Conservation (phyloP, 2,329 filamentous ascomycete species). For the Stylonectria norvegica region DNA sequence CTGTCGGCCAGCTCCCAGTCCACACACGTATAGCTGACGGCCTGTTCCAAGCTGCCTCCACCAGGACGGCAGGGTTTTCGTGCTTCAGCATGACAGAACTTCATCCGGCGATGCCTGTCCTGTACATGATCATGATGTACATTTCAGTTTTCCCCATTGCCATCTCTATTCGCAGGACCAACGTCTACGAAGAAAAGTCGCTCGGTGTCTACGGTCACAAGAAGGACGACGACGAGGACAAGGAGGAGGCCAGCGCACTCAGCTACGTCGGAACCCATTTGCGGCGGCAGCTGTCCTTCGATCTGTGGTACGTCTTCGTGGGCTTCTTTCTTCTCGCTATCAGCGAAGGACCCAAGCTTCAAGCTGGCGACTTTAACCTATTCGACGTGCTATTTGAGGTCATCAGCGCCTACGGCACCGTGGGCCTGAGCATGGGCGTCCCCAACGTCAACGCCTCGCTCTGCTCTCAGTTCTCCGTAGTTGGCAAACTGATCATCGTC, state of each 20-base stretch:
- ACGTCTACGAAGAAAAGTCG: constrained; percentile 92
- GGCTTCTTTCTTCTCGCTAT: constrained; percentile 92
- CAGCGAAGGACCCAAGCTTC: constrained; percentile 71
- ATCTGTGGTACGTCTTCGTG: constrained; percentile 94
- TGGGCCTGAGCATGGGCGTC: constrained; percentile 86
- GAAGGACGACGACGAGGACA: constrained; percentile 46
- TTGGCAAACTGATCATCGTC: constrained; percentile 68
- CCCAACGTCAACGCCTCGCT: constrained; percentile 73
- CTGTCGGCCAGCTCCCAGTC: constrained; percentile 64
- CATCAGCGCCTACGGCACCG: constrained; percentile 89
- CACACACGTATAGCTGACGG: constrained; percentile 79
- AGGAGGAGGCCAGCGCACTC: constrained; percentile 56
- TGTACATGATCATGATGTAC: constrained; percentile 99
- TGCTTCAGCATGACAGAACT: constrained; percentile 73
- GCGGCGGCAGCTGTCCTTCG: constrained; percentile 89
- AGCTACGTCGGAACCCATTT: constrained; percentile 91
- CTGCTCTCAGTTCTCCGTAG: constrained; percentile 71
- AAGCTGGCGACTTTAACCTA: constrained; percentile 60
- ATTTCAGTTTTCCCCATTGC: constrained; percentile 96
- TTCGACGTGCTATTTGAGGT: constrained; percentile 79
- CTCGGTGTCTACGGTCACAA: constrained; percentile 65
- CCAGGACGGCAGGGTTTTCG: constrained; percentile 85
- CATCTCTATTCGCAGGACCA: constrained; percentile 89
- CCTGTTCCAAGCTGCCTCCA: constrained; percentile 85
- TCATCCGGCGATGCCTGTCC: constrained; percentile 88